Base-by-base conservation (phyloP, 1,139 yeast species). In the Kodamaea plutei region DNA sequence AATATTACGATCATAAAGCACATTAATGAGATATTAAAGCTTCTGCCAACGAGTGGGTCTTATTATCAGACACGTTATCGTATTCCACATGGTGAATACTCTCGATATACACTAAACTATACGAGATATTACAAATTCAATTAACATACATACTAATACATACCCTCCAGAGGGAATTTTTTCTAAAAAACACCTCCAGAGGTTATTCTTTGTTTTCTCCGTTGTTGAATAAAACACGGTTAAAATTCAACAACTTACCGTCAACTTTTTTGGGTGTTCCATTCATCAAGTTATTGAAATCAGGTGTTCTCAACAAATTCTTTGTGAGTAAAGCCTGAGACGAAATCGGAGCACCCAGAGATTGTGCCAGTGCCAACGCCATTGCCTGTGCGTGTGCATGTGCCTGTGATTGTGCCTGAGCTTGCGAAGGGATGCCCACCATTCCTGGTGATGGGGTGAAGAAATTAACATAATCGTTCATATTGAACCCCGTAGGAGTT, bases 401-500 rank as follows among this genome's bases (percentile, higher is more conserved):
- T 8, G 34, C 33, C 20, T 30, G 34, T 14, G 34, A 30, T 8
- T 11, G n/a, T 6, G 29, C 30, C 20, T 21, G 27, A 6, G 31
- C 30, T 8, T 25, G 26, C 6, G 34, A 29, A 11, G 21, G 19
- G 8, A 21, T 30, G 11, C 28, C 28, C 5, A 32, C 28, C 10
- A 58, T 56, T 2, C 71, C 70, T 1, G 91, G 91, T 5, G 85
- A 77, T 4, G 93, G 93, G 1, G 87, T 78, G 48, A 80, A 78
- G 45, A 80, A 75, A 50, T 82, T 81, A 26, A 85, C 83, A 52
- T 84, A 84, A 50, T 84, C 95, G 48, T 77, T 80, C 78, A 84
- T 76, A 52, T 84, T 83, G 59, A 84, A 84, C 6, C 85, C 87
- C 3, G 85, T 81, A 0, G 84, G 82, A 20, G 79, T 74, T 30